Conservation (phyloP, 257 asterid species). For the Forsythia suspensa region DNA sequence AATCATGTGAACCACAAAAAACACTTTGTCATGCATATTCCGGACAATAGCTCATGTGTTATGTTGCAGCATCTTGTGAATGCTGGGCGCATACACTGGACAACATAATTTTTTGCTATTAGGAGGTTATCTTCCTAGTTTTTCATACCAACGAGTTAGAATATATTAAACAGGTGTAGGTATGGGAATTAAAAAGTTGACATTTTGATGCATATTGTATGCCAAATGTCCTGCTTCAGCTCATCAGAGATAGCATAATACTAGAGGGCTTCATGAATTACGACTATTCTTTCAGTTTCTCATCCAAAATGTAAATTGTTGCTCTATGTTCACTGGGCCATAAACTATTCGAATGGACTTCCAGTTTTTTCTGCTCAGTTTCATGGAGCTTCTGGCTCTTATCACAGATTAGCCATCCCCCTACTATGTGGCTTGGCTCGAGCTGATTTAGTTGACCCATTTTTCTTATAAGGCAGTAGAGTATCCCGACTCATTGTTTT, state of each 20-base stretch:
- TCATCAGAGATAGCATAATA: not conserved
- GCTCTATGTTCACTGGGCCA: conserved; percentile 2
- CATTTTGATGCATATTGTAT: not conserved
- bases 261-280: conserved; percentile 13
- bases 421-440: conserved; percentile 7
- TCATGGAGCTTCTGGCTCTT: conserved; percentile 5
- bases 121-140: not conserved
- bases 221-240: not conserved
- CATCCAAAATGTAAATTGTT: not conserved
- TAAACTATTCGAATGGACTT: not conserved
- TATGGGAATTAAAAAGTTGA: not conserved
- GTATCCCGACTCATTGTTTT: not conserved
- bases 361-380: not conserved
- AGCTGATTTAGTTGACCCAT: not conserved
- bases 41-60: not conserved
- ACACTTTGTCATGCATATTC: not conserved
- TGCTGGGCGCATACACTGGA: not conserved
- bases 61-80: not conserved
- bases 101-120: not conserved
- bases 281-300: not conserved
- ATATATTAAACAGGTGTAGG: not conserved
- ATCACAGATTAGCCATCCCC: conserved; percentile 14
- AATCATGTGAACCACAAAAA: not conserved
- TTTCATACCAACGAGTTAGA: not conserved
- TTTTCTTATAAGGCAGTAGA: not conserved